These are phyloP conservation scores for Sinapis alba DNA, from an alignment of 441 rosid genomes.

Conservation along the genomic window DNA sequence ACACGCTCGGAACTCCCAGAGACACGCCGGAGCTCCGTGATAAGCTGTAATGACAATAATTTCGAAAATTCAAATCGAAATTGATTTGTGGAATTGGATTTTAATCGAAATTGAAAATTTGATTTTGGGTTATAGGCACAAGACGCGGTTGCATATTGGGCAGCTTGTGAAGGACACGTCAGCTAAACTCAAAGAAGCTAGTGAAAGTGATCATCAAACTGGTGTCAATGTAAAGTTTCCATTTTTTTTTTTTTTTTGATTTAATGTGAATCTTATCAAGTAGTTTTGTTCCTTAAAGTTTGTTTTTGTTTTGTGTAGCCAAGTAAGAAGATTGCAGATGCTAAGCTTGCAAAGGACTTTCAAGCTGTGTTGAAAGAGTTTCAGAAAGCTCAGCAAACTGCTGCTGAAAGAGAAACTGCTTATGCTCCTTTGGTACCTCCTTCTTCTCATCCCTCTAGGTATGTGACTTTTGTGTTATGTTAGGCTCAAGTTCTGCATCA, in stretches of 20 bases:
- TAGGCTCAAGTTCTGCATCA: neutral
- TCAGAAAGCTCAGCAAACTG: slow-evolving; percentile 92
- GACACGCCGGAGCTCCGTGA: slow-evolving; percentile 97
- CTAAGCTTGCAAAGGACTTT: slow-evolving; percentile 95
- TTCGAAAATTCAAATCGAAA: neutral
- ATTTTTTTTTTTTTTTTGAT: neutral
- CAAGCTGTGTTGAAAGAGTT: slow-evolving; percentile 90
- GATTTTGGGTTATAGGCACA: slow-evolving; percentile 53
- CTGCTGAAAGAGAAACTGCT: slow-evolving; percentile 91
- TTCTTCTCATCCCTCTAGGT: slow-evolving; percentile 69
- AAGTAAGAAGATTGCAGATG: slow-evolving; percentile 89
- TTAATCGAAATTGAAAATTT: neutral
- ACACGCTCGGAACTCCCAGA: slow-evolving; percentile 94
- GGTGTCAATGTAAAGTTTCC: slow-evolving; percentile 60
- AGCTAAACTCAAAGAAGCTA: slow-evolving; percentile 90
- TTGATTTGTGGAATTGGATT: neutral
- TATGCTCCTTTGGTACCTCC: slow-evolving; percentile 82
- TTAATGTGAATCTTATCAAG: neutral
- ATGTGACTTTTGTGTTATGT: neutral
- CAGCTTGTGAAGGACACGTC: slow-evolving; percentile 95
- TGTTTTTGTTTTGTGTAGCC: slow-evolving; percentile 51
- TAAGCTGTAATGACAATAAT: slow-evolving; percentile 58
- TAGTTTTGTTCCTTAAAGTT: neutral
- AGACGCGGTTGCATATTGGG: slow-evolving; percentile 79
- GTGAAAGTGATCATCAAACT: slow-evolving; percentile 77